Conservation (phyloP, 2,329 filamentous ascomycete genomes). For the Alternaria consortialis region DNA sequence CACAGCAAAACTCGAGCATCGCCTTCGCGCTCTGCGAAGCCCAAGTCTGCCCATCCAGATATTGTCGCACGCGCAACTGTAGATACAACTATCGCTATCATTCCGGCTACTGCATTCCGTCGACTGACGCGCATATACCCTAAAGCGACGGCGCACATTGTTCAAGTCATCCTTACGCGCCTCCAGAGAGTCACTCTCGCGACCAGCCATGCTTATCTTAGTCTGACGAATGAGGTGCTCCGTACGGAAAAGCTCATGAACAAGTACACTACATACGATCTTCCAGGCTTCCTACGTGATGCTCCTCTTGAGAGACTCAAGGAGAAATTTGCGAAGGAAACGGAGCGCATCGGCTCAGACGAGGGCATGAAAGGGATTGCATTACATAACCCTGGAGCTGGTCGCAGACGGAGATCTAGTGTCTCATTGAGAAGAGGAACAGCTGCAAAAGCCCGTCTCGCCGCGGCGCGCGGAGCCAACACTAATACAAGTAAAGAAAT, state of each 20-base stretch:
- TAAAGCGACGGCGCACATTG: constrained; percentile 95
- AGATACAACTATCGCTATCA: constrained; percentile 97
- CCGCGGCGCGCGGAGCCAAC: constrained; percentile 56
- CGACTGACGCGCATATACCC: constrained; percentile 93
- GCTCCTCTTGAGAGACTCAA: constrained; percentile 84
- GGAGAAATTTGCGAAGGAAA: constrained; percentile 88
- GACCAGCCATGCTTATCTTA: constrained; percentile 93
- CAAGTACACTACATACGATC: constrained; percentile 87
- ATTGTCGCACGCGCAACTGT: constrained; percentile 95
- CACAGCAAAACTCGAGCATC: constrained; percentile 30
- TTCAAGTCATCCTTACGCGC: constrained; percentile 94
- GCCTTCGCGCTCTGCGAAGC: constrained; percentile 48
- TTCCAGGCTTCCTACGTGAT: constrained; percentile 89
- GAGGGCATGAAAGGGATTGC: constrained; percentile 93
- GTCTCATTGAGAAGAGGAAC: constrained; percentile 78
- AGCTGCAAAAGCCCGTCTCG: constrained; percentile 71
- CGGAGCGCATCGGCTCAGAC: constrained; percentile 80
- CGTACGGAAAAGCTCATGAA: constrained; percentile 94
- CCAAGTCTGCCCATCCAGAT: constrained; percentile 90
- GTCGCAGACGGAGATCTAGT: constrained; percentile 74
- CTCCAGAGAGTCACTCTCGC: constrained; percentile 94
- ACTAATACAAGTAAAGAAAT: constrained; percentile 34
- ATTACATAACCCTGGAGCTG: constrained; percentile 79
- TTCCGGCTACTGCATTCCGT: constrained; percentile 93
- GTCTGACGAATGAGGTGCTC: constrained; percentile 88